Conservation (phyloP, 2,329 filamentous ascomycete species). For the Curvularia hawaiiensis region DNA sequence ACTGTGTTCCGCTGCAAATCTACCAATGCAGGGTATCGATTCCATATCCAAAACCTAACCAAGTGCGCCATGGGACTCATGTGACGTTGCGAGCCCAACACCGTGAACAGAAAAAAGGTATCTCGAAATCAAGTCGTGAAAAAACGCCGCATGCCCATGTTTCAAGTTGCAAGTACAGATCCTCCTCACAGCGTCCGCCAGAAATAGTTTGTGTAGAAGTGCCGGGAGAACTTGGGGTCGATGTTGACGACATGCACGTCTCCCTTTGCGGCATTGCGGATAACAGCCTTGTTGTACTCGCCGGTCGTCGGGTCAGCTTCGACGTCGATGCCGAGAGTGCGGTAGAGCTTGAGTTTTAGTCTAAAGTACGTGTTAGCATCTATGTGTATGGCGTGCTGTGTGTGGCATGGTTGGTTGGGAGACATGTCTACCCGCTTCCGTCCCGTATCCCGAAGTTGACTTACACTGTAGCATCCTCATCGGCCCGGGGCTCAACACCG, state of each 20-base stretch:
- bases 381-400: background rate
- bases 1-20: background rate
- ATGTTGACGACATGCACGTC: constrained; percentile 96
- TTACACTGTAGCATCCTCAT: constrained; percentile 56
- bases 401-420: background rate
- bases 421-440: background rate
- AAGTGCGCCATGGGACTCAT: background rate
- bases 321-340: constrained; percentile 87
- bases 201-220: constrained; percentile 95
- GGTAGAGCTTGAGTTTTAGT: constrained; percentile 86
- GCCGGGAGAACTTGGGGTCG: constrained; percentile 87
- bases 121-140: constrained; percentile 10
- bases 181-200: constrained; percentile 76
- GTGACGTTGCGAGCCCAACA: background rate
- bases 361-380: constrained; percentile 43
- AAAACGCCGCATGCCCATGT: background rate
- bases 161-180: background rate
- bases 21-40: background rate
- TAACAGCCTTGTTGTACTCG: constrained; percentile 83
- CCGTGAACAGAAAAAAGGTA: constrained; percentile 15
- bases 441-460: constrained; percentile 22
- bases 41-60: background rate
- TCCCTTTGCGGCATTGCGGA: constrained; percentile 83
- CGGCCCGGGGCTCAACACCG: constrained; percentile 57
- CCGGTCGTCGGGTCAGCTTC: constrained; percentile 75